Conservation (phyloP, 306 rosid species). For the Prunus armeniaca region DNA sequence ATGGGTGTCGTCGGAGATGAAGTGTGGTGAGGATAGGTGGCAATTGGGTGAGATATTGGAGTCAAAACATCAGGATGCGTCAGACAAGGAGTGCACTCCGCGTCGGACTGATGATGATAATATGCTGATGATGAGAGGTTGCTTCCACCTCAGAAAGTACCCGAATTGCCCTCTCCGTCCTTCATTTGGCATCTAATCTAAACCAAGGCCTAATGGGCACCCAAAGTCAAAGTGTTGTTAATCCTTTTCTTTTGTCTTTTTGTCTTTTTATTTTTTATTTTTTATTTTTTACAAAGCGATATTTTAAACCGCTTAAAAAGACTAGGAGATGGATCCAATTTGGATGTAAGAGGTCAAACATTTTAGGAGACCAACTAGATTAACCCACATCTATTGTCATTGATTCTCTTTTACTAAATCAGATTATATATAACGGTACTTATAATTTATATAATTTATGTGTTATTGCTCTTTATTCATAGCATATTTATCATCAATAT, state of each 20-base stretch:
- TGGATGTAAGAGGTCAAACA: no score
- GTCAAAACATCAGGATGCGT: conserved; percentile 19
- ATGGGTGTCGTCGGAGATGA: conserved; percentile 2
- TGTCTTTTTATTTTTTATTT: no score
- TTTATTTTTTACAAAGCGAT: not conserved
- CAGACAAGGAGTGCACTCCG: conserved; percentile 33
- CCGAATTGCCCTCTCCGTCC: not conserved
- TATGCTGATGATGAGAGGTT: not conserved
- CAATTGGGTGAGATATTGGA: not conserved
- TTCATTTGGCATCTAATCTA: not conserved
- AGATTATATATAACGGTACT: no score
- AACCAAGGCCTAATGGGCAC: not conserved
- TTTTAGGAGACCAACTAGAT: no score
- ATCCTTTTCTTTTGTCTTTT: not conserved
- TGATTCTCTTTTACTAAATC: no score
- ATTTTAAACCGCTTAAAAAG: not conserved
- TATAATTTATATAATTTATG: no score
- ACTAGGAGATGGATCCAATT: no score
- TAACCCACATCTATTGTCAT: no score
- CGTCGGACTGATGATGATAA: conserved; percentile 6
- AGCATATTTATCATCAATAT: no score
- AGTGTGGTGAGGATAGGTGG: conserved; percentile 5
- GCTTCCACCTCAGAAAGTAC: not conserved
- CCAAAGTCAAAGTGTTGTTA: not conserved
- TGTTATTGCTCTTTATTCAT: no score